phyloP scores from a whole-genome alignment of 2,329 filamentous ascomycete genomes.

The Ascochyta viciae-villosae region DNA sequence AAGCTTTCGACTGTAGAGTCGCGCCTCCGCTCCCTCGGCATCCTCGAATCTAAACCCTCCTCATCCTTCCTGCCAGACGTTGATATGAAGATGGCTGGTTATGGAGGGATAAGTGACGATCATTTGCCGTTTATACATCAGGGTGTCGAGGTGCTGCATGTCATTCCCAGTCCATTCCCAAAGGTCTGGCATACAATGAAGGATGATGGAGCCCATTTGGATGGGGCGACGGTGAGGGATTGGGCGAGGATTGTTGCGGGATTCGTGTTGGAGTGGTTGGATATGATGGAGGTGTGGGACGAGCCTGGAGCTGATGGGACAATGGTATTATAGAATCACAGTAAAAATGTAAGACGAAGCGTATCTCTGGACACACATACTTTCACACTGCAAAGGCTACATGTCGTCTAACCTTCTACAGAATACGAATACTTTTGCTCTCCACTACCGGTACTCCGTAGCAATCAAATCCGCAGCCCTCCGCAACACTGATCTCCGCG shows the following conservation, averaged over 20 bases:
- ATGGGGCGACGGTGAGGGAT: slow-evolving; percentile 79
- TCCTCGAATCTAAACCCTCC: slow-evolving; percentile 68
- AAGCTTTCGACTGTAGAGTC: slow-evolving; percentile 76
- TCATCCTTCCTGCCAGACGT: slow-evolving; percentile 59
- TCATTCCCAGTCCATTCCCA: slow-evolving; percentile 87
- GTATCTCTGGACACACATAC: no score
- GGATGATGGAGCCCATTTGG: slow-evolving; percentile 85
- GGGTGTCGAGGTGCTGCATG: slow-evolving; percentile 86
- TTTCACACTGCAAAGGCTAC: no score
- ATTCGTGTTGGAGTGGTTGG: slow-evolving; percentile 92
- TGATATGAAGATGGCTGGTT: slow-evolving; percentile 27
- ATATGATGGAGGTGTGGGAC: slow-evolving; percentile 65
- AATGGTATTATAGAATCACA: background rate
- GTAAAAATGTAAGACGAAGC: background rate
- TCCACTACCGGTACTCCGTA: slow-evolving; percentile 3
- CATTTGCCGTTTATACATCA: slow-evolving; percentile 88
- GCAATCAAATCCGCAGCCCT: slow-evolving; percentile 30
- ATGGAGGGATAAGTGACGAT: slow-evolving; percentile 75
- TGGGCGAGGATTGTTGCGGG: slow-evolving; percentile 86
- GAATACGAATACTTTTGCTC: no score
- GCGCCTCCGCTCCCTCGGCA: slow-evolving; percentile 70
- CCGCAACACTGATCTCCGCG: slow-evolving; percentile 37
- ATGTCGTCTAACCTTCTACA: no score
- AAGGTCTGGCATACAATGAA: slow-evolving; percentile 83
- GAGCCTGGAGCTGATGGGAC: slow-evolving; percentile 5